Base-by-base conservation (phyloP, 1,139 yeast species). In the Trichomonascaceae sp. region DNA sequence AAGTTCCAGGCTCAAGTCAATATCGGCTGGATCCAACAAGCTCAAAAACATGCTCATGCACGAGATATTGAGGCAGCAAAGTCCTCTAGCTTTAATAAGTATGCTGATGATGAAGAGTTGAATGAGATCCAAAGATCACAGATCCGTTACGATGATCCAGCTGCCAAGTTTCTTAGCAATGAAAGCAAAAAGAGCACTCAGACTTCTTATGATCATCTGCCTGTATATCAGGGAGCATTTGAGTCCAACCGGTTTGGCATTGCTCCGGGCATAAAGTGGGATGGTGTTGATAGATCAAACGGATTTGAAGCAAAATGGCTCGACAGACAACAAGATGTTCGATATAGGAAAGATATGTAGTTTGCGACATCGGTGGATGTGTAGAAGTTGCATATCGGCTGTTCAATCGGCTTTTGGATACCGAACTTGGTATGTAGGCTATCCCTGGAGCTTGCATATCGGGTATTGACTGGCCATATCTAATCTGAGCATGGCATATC, bases 241-340 rank as follows among this genome's bases (percentile, higher is more conserved):
- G 81, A 88, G 0, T 80, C 80, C 24, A 91, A 91, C 65, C 70
- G 98, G 58, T 91, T 88, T 69, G 79, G 79, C 3, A 84, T 91
- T 18, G 72, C 73, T 5, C 96, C 97, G 0, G 97, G 98, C 0
- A 74, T 76, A 60, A 74, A 88, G 55, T 91, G 98, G 98, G 98
- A 91, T 67, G 98, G 98, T 0, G 84, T 90, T 0, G 95, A 89
- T 68, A 73, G 98, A 57, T 82, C 95, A 0, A 91, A 85, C 66
- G 97, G 97, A n/a, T 91, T 87, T 69, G 98, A 91, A 66, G 74
- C 73, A 50, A 73, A 77, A 57, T 78, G 87, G 75, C 76, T 87
- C 64, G 74, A 78, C 43, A 79, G 77, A 58, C 80, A 81, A 54
- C 76, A 74, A 36, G 85, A 83, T 52, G 55, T 63, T 9, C 57